Percentiles rank a stretch among this genome's conserved stretches.
Conservation (phyloP, 2,329 filamentous ascomycete species). For the Stylonectria norvegica region DNA sequence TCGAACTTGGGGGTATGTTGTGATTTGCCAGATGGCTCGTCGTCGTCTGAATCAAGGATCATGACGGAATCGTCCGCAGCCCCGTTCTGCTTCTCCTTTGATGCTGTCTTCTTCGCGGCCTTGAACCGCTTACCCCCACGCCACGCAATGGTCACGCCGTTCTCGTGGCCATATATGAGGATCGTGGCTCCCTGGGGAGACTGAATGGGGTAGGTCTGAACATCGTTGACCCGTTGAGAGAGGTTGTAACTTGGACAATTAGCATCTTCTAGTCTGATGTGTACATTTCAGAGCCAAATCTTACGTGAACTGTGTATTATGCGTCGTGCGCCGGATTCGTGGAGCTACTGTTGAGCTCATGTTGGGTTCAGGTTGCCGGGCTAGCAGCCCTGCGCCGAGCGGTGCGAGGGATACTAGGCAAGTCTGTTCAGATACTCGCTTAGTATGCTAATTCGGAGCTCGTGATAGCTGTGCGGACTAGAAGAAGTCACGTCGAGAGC, state of each 20-base stretch:
- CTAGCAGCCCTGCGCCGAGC: slow-evolving; percentile 16
- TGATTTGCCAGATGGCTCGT: slow-evolving; percentile 40
- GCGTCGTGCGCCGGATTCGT: slow-evolving; percentile 45
- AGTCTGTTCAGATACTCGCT: too few species aligned
- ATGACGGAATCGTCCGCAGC: slow-evolving; percentile 52
- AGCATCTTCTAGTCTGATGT: slow-evolving; percentile 3
- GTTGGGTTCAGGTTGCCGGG: slow-evolving; percentile 18
- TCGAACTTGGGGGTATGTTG: slow-evolving; percentile 35
- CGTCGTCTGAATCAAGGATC: slow-evolving; percentile 62
- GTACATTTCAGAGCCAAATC: slow-evolving; percentile 7
- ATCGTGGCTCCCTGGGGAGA: slow-evolving; percentile 63
- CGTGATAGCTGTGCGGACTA: too few species aligned
- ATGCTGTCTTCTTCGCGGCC: slow-evolving; percentile 33
- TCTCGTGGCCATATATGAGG: slow-evolving; percentile 61
- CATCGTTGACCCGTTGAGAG: slow-evolving; percentile 54
- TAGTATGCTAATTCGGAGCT: too few species aligned
- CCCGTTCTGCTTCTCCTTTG: slow-evolving; percentile 51
- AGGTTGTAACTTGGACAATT: slow-evolving; percentile 52
- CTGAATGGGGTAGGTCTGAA: slow-evolving; percentile 58
- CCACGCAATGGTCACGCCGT: slow-evolving; percentile 60
- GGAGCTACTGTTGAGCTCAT: slow-evolving; percentile 36
- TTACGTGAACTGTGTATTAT: slow-evolving; percentile 49
- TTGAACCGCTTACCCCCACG: slow-evolving; percentile 61
- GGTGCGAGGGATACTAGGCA: not conserved
- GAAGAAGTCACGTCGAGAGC: too few species aligned